These are phyloP conservation scores for Tritrichomonas foetus DNA, from an alignment of 208 protist species.

Conservation along the genomic window DNA sequence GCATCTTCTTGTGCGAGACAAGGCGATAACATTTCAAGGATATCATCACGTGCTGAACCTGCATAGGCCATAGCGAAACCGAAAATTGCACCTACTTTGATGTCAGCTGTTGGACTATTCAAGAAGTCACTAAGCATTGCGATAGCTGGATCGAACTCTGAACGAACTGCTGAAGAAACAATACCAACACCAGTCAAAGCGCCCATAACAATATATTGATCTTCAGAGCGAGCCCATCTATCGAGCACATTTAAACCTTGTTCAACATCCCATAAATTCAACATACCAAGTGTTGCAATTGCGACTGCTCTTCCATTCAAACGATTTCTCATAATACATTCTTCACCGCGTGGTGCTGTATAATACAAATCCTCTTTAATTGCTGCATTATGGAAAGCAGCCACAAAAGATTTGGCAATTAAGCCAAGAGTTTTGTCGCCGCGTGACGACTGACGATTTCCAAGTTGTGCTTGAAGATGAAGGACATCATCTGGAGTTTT, in stretches of 20 bases:
- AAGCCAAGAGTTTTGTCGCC: not conserved
- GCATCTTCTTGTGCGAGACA: slow-evolving; percentile 60
- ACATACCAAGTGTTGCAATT: not conserved
- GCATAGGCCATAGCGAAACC: slow-evolving; percentile 92
- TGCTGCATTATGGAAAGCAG: not conserved
- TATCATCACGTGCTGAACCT: slow-evolving; percentile 77
- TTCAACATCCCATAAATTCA: slow-evolving; percentile 82
- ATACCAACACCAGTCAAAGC: slow-evolving; percentile 82
- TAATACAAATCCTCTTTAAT: slow-evolving; percentile 35
- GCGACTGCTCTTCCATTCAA: not conserved
- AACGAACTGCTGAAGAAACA: slow-evolving; percentile 61
- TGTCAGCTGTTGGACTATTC: slow-evolving; percentile 49
- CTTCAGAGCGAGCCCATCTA: slow-evolving; percentile 70
- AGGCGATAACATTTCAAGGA: slow-evolving; percentile 82
- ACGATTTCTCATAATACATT: not conserved
- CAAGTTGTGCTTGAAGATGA: not conserved
- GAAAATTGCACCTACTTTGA: slow-evolving; percentile 47
- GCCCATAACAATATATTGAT: slow-evolving; percentile 87
- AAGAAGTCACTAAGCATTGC: slow-evolving; percentile 76
- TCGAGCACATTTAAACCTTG: slow-evolving; percentile 75
- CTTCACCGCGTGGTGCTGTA: not conserved
- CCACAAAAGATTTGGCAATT: not conserved
- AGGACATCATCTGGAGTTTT: slow-evolving; percentile 36
- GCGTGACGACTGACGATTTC: not conserved
- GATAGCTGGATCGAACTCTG: slow-evolving; percentile 78